Conservation (phyloP, 805 yeast species). For the Myxozyma nipponensis region DNA sequence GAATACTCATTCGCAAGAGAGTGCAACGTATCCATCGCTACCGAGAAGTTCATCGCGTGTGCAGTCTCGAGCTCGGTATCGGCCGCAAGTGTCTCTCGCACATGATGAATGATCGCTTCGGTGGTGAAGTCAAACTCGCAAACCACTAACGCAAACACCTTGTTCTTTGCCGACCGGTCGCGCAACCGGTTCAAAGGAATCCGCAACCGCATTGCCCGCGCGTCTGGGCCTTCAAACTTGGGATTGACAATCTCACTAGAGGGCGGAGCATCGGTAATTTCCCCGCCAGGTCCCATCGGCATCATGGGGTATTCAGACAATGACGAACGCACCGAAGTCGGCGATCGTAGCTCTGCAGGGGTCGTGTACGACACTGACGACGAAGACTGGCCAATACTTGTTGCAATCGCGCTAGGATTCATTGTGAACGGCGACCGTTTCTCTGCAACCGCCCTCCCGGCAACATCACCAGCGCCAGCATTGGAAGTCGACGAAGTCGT, state of each 20-base stretch:
- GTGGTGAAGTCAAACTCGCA: slow-evolving; percentile 33
- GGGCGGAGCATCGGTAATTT: neutral
- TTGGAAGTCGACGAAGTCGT: neutral
- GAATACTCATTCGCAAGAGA: slow-evolving; percentile 4
- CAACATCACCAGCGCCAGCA: neutral
- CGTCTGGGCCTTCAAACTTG: slow-evolving; percentile 1
- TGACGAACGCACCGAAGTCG: slow-evolving; percentile 9
- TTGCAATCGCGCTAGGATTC: slow-evolving; percentile 12
- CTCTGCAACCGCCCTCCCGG: neutral
- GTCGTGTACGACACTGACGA: neutral
- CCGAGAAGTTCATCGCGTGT: slow-evolving; percentile 14
- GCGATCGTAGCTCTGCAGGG: neutral
- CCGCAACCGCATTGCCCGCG: slow-evolving; percentile 16
- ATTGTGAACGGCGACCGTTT: slow-evolving; percentile 13
- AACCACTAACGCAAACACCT: slow-evolving; percentile 24
- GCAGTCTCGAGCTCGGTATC: slow-evolving; percentile 17
- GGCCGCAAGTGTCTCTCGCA: slow-evolving; percentile 28
- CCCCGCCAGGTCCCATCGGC: neutral
- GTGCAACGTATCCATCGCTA: slow-evolving; percentile 14
- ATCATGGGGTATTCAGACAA: slow-evolving; percentile 5
- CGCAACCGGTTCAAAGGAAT: slow-evolving; percentile 3
- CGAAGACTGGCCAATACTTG: neutral
- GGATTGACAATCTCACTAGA: neutral
- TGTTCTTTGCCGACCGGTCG: neutral
- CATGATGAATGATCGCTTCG: slow-evolving; percentile 33